Base-by-base conservation (phyloP, 2,329 filamentous ascomycete genomes). In the Aspergillus sp. region DNA sequence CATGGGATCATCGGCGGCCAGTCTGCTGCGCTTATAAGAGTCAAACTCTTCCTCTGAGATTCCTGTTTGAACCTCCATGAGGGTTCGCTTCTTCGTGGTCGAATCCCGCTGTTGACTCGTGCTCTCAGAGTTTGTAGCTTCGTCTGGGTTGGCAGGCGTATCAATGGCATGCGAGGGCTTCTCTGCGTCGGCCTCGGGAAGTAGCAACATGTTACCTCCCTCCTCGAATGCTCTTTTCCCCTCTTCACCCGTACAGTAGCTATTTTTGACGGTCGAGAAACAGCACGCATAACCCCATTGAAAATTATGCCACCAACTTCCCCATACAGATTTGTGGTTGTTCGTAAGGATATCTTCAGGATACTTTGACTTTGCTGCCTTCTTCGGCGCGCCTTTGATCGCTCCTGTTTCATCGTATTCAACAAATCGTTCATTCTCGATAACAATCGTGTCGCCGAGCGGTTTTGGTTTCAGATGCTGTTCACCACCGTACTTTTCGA, bases 221-320 rank as follows among this genome's bases (percentile, higher is more conserved):
- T 91, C 89, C 69, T 93, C 89, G 77, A 91, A 93, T 1, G 92
- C 93, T 64, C 80, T 81, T 76, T 88, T 96, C 41, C 95, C 95
- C 61, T 91, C 91, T 63, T 95, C 92, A 28, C 95, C 95, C 0
- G 94, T 98, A 77, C 95, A 99, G 73, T 98, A 99, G 72, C 93
- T 97, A 78, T 99, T 98, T 80, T 96, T 97, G 65, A 96, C 87
- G 23, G 88, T 89, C 0, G 93, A 97, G 75, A 96, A 93, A 81
- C 95, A 99, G 77, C 95, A 99, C 23, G 91, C 86, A 77, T 97
- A 99, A 1, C 95, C 95, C 95, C 95, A 99, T 77, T 90, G 86
- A 80, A 97, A 98, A 72, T 92, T 89, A 57, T 88, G 87, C 95
- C 95, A 99, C 95, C 95, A 99, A 72, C 93, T 97, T 53, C 95